Base-by-base conservation (phyloP, 129 eudicot species). In the Flaveria bidentis region DNA sequence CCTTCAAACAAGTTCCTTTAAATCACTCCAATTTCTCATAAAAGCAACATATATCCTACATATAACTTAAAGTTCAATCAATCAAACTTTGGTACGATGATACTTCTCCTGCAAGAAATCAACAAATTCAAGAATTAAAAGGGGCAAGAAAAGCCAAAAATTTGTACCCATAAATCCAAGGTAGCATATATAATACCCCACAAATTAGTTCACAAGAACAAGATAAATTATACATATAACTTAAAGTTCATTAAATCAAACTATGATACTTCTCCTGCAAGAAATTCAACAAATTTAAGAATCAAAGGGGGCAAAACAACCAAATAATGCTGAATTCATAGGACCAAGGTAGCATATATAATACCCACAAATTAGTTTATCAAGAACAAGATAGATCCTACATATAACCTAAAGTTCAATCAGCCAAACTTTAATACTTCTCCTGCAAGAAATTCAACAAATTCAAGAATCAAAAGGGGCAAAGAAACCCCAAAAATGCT, bases 61-160 rank as follows among this genome's bases (percentile, higher is more conserved):
- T 22, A 68, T 50, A 62, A 45, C 75, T 69, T 70, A 77, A 28
- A 13, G 12, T 66, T 30, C 65, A 41, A 78, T 71, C 46, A 76
- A 66, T 18, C 49, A 50, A 62, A 75, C 14, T 14, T 78, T 71
- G 78, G 39, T 36, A 36, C 6, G 7, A 36, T 36, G 41, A 36
- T 60, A 58, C 76, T 73, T 79, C 72, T 56, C 71, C 84, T 80
- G 80, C 69, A 69, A 65, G 62, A 45, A 80, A 73, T 55, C 25
- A 73, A 55, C 69, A 66, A 80, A 80, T 15, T 64, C 56, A 69
- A 63, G 20, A 30, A 63, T 33, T 55, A 70, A 56, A 68, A 55
- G 56, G 30, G 69, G 17, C n/a, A 55, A 77, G 53, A 41, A 7
- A 55, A 42, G 22, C 39, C 26, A 13, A 13, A 26, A 74, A 71